Percentiles rank a stretch among this genome's conserved stretches.
phyloP scores from a whole-genome alignment of 805 yeast species.

The Yarrowia divulgata region DNA sequence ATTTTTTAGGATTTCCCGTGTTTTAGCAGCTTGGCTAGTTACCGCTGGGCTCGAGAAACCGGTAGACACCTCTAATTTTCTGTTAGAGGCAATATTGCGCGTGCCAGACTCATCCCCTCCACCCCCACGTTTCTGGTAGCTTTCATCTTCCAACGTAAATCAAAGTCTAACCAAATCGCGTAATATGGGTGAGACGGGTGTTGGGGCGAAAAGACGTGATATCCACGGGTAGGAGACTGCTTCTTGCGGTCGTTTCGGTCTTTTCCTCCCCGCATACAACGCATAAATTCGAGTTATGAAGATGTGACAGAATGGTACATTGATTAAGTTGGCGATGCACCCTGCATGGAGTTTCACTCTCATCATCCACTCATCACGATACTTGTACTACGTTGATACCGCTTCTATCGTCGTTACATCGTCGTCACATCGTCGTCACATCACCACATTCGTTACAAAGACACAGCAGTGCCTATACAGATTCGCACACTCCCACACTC shows the following conservation, averaged over 20 bases:
- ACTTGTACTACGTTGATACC: not conserved
- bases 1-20: no score
- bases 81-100: not conserved
- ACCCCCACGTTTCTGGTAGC: not conserved
- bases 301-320: not conserved
- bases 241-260: no score
- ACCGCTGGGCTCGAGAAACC: not conserved
- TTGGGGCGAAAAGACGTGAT: no score
- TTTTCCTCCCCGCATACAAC: no score
- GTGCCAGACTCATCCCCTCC: not conserved
- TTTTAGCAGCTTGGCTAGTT: not conserved
- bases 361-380: not conserved
- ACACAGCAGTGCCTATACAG: no score
- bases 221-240: no score
- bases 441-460: no score
- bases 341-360: constrained; percentile 9
- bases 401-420: no score
- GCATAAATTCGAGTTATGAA: not conserved
- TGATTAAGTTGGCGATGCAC: constrained; percentile 19
- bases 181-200: no score
- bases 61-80: not conserved
- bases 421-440: no score
- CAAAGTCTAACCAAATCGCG: not conserved
- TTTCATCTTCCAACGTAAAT: constrained; percentile 7
- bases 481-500: not conserved